These are phyloP conservation scores for Tylopilus sp. DNA, from an alignment of 768 basidiomycete species.

Conservation along the genomic window DNA sequence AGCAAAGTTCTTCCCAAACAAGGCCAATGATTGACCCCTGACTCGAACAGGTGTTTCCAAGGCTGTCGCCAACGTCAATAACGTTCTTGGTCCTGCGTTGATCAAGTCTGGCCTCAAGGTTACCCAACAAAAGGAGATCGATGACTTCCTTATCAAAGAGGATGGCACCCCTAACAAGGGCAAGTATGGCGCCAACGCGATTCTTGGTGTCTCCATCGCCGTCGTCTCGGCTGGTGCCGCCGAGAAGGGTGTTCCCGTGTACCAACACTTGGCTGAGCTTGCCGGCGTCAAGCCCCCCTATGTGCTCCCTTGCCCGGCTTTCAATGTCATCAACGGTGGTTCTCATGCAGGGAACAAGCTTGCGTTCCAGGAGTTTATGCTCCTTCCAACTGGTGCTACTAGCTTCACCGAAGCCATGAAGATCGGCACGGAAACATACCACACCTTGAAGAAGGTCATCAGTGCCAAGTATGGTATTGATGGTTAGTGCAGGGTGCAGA, in stretches of 20 bases:
- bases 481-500: conserved; percentile 47
- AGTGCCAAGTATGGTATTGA: conserved; percentile 98
- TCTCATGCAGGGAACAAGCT: conserved; percentile 99
- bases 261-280: conserved; percentile 94
- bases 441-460: conserved; percentile 98
- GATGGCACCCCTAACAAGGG: conserved; percentile 99
- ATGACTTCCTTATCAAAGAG: conserved; percentile 96
- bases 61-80: conserved; percentile 94
- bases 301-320: conserved; percentile 86
- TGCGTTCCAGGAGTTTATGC: conserved; percentile 99
- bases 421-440: conserved; percentile 97
- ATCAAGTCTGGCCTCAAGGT: conserved; percentile 81
- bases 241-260: conserved; percentile 93
- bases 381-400: conserved; percentile 89
- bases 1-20: conserved; percentile 16
- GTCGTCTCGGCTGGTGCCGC: conserved; percentile 90
- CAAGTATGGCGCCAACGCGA: conserved; percentile 98
- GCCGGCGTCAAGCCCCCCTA: conserved; percentile 94
- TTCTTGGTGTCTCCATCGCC: conserved; percentile 97
- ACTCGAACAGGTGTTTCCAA: conserved; percentile 73
- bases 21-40: background rate
- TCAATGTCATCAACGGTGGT: conserved; percentile 99
- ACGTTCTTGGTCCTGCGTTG: conserved; percentile 82
- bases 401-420: conserved; percentile 97
- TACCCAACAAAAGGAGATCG: conserved; percentile 91